phyloP scores from a whole-genome alignment of 768 basidiomycete species.

The Cystobasidium onofrii region DNA sequence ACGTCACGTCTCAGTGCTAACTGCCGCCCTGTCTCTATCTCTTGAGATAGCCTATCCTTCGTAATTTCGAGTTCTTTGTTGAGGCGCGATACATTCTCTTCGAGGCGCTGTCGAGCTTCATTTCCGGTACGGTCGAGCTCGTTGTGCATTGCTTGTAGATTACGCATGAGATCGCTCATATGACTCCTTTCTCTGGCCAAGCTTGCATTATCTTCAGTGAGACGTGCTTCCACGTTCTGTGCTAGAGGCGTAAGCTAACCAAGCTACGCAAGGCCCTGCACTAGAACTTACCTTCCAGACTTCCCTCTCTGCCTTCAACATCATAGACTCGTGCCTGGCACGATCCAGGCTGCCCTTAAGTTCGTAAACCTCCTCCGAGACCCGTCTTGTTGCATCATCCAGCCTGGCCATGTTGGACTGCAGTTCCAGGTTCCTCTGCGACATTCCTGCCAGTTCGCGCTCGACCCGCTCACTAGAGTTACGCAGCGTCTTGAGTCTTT shows the following conservation, averaged over 20 bases:
- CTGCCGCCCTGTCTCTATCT: constrained; percentile 66
- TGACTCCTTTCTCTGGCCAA: constrained; percentile 73
- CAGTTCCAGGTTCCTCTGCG: constrained; percentile 62
- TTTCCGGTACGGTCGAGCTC: constrained; percentile 75
- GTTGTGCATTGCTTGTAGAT: constrained; percentile 80
- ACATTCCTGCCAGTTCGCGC: constrained; percentile 60
- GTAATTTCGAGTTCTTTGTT: constrained; percentile 74
- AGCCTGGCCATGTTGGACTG: constrained; percentile 65
- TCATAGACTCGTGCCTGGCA: constrained; percentile 73
- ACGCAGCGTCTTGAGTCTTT: constrained; percentile 49
- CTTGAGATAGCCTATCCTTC: constrained; percentile 60
- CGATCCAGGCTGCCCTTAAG: constrained; percentile 35
- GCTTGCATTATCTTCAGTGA: constrained; percentile 75
- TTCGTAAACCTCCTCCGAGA: constrained; percentile 43
- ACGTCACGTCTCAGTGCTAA: constrained; percentile 70
- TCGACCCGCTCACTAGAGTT: constrained; percentile 60
- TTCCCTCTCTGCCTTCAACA: constrained; percentile 83
- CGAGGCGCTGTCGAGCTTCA: constrained; percentile 71
- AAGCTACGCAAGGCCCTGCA: no score
- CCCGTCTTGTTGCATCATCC: constrained; percentile 65
- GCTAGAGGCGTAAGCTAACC: no score
- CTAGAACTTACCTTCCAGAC: constrained; percentile 84
- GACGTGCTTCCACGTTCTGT: constrained; percentile 67
- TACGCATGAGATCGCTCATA: constrained; percentile 75
- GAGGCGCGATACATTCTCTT: constrained; percentile 67